phyloP scores from a whole-genome alignment of 2,329 filamentous ascomycete species.

The Sarocladiaceae sp. region DNA sequence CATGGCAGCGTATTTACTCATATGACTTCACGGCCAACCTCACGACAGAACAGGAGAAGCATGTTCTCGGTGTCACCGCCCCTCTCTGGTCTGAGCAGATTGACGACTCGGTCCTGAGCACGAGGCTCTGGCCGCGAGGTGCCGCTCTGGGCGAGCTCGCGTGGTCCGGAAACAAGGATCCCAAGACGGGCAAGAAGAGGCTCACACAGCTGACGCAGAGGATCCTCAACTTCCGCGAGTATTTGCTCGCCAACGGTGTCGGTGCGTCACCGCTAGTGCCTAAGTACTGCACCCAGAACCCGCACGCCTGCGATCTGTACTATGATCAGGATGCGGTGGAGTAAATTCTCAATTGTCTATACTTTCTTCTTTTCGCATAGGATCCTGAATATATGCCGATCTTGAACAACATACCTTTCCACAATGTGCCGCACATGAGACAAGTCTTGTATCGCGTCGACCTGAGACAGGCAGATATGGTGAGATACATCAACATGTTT shows the following conservation, averaged over 20 bases:
- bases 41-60: conserved; percentile 51
- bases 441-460: too few species aligned
- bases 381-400: neutral
- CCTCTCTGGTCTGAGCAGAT: conserved; percentile 78
- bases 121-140: conserved; percentile 70
- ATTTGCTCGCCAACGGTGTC: conserved; percentile 48
- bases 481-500: too few species aligned
- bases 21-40: conserved; percentile 68
- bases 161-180: conserved; percentile 67
- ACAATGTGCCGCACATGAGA: too few species aligned
- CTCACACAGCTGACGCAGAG: conserved; percentile 35
- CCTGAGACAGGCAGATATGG: too few species aligned
- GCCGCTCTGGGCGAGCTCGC: conserved; percentile 71
- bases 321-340: conserved; percentile 38
- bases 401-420: too few species aligned
- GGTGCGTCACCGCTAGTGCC: conserved; percentile 44
- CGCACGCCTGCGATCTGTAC: conserved; percentile 50
- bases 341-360: conserved; percentile 9
- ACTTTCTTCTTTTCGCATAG: neutral
- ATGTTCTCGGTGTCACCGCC: conserved; percentile 75
- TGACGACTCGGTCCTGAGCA: conserved; percentile 69
- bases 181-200: conserved; percentile 50
- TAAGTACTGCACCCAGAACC: conserved; percentile 52
- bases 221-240: conserved; percentile 54
- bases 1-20: conserved; percentile 74